These are phyloP conservation scores for Gonapodya prolifera DNA, from an alignment of 192 early-diverging fungal genomes.

Conservation along the genomic window DNA sequence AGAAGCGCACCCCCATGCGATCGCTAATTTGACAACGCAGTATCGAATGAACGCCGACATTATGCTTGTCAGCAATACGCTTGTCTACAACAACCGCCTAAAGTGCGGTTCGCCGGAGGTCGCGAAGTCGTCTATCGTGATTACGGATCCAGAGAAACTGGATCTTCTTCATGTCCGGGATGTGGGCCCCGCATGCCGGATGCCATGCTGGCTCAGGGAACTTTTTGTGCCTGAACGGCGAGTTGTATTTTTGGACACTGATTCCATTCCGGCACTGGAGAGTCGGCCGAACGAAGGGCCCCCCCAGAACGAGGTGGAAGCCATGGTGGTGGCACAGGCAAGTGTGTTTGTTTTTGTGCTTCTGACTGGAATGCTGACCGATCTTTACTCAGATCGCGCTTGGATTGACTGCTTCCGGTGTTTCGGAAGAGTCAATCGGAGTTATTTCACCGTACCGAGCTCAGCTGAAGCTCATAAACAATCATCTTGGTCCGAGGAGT, in stretches of 20 bases:
- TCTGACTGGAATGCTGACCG: not conserved
- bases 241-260: slow-evolving; percentile 78
- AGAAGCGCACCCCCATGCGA: slow-evolving; percentile 65
- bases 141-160: slow-evolving; percentile 16
- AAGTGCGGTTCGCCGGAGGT: slow-evolving; percentile 54
- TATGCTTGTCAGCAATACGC: slow-evolving; percentile 66
- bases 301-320: slow-evolving; percentile 63
- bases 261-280: slow-evolving; percentile 52
- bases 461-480: slow-evolving; percentile 41
- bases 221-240: too few species aligned
- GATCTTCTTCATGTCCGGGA: slow-evolving; percentile 3
- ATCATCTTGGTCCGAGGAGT: slow-evolving; percentile 19
- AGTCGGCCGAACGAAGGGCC: slow-evolving; percentile 28
- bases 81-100: slow-evolving; percentile 72
- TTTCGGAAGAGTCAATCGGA: slow-evolving; percentile 52
- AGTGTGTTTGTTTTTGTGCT: not conserved
- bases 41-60: slow-evolving; percentile 92
- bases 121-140: slow-evolving; percentile 37
- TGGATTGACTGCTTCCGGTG: slow-evolving; percentile 47
- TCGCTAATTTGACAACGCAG: slow-evolving; percentile 63
- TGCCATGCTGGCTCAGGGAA: too few species aligned
- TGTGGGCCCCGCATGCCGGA: too few species aligned
- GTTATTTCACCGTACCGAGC: slow-evolving; percentile 77
- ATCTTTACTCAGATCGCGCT: slow-evolving; percentile 26
- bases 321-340: slow-evolving; percentile 34